Percentiles rank a stretch among this genome's conserved stretches.
phyloP scores from a whole-genome alignment of 2,329 filamentous ascomycete genomes.

The Byssoonygena ceratinophila region DNA sequence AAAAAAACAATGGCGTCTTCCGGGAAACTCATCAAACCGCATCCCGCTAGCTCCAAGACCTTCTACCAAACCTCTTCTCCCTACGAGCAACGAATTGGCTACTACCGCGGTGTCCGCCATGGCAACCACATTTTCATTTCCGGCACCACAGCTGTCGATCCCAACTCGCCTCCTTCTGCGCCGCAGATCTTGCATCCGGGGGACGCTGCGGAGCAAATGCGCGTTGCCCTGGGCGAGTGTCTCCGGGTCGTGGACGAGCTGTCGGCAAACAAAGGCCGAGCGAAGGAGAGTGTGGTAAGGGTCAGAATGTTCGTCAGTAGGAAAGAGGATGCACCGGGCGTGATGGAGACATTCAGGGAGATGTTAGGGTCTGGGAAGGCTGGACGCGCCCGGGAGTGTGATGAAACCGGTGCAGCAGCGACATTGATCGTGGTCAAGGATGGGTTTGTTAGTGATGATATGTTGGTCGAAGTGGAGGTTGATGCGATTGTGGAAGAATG shows the following conservation, averaged over 20 bases:
- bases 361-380: slow-evolving; percentile 16
- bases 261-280: slow-evolving; percentile 18
- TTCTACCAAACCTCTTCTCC: slow-evolving; percentile 29
- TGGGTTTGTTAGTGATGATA: slow-evolving; percentile 27
- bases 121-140: slow-evolving; percentile 30
- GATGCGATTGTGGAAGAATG: slow-evolving; percentile 25
- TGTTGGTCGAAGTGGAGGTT: slow-evolving; percentile 27
- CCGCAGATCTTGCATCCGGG: slow-evolving; percentile 26
- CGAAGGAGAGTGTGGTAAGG: slow-evolving; percentile 26
- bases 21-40: slow-evolving; percentile 12
- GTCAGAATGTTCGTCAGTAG: slow-evolving; percentile 27
- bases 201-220: slow-evolving; percentile 27
- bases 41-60: slow-evolving; percentile 13
- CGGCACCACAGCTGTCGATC: slow-evolving; percentile 32
- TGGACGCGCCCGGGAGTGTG: slow-evolving; percentile 18
- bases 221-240: slow-evolving; percentile 22
- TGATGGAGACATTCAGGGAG: slow-evolving; percentile 14
- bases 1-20: not conserved
- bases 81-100: slow-evolving; percentile 29
- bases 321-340: slow-evolving; percentile 14
- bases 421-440: slow-evolving; percentile 31
- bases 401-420: slow-evolving; percentile 25
- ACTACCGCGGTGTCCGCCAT: slow-evolving; percentile 32
- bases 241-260: slow-evolving; percentile 28
- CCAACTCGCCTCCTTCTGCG: slow-evolving; percentile 23